Evolutionary conservation across 73 alveolate species (phyloP).

Genomic region (Paramecium biaurelia): DNA sequence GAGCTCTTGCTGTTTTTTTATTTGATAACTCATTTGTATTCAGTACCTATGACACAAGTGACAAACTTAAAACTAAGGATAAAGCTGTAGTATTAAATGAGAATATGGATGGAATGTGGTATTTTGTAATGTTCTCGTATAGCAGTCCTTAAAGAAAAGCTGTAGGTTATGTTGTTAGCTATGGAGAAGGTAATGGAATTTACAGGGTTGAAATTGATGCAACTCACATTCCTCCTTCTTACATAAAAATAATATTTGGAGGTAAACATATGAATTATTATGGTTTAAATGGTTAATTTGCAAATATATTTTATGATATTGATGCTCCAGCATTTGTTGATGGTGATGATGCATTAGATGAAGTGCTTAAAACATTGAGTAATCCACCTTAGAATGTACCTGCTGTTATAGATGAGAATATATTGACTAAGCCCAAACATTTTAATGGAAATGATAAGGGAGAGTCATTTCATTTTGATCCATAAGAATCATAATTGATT

Average conservation of each 20-base stretch:
- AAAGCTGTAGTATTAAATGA: neutral
- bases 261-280: constrained; percentile 10
- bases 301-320: constrained; percentile 31
- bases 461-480: neutral
- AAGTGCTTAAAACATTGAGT: neutral
- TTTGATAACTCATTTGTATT: constrained; percentile 5
- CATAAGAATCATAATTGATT: constrained; percentile 8
- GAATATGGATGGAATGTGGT: constrained; percentile 45
- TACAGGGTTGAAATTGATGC: neutral
- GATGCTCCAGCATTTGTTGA: constrained; percentile 53
- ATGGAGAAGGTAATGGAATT: constrained; percentile 31
- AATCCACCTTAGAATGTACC: constrained; percentile 2
- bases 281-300: constrained; percentile 38
- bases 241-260: constrained; percentile 8
- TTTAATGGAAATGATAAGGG: constrained; percentile 40
- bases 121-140: constrained; percentile 31
- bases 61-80: neutral
- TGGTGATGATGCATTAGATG: neutral
- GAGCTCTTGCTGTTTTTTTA: constrained; percentile 39
- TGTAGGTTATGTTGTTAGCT: neutral
- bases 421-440: neutral
- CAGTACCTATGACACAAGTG: constrained; percentile 9
- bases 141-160: neutral
- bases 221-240: constrained; percentile 19
- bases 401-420: neutral